A percentile compares a stretch with the other conserved stretches of the same genome.
These are phyloP conservation scores for Neurospora tetrasperma DNA, from an alignment of 495 filamentous ascomycete species.

Conservation along the genomic window DNA sequence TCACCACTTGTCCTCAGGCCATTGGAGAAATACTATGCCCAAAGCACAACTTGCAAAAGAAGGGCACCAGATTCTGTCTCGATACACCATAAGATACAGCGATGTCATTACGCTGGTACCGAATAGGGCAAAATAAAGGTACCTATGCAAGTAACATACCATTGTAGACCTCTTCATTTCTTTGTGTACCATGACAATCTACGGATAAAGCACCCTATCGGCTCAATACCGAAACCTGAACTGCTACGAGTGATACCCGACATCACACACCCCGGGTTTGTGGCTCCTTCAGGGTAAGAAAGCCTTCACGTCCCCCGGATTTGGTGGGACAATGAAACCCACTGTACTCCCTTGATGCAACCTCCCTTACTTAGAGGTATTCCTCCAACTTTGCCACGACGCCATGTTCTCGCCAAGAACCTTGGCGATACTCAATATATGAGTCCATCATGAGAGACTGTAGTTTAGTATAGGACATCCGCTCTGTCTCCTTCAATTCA, in stretches of 20 bases:
- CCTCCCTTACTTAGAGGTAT: background rate
- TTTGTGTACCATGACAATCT: background rate
- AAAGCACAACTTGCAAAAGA: background rate
- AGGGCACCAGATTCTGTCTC: background rate
- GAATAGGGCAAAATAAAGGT: background rate
- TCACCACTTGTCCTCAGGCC: background rate
- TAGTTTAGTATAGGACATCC: background rate
- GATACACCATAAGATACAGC: background rate
- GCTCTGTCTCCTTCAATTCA: background rate
- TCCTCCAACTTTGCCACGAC: background rate
- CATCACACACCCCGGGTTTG: background rate
- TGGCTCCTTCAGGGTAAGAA: background rate
- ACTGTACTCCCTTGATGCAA: background rate
- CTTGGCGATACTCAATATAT: background rate
- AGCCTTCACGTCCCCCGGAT: background rate
- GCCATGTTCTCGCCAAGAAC: background rate
- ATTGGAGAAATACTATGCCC: background rate
- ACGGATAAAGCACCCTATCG: background rate
- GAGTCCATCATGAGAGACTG: background rate
- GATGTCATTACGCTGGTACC: background rate
- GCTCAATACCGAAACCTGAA: background rate
- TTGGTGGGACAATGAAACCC: background rate
- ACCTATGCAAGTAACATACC: background rate
- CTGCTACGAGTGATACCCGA: background rate
- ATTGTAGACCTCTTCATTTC: background rate